phyloP scores from a whole-genome alignment of 2,329 filamentous ascomycete genomes.

The Clarireedia homoeocarpa region DNA sequence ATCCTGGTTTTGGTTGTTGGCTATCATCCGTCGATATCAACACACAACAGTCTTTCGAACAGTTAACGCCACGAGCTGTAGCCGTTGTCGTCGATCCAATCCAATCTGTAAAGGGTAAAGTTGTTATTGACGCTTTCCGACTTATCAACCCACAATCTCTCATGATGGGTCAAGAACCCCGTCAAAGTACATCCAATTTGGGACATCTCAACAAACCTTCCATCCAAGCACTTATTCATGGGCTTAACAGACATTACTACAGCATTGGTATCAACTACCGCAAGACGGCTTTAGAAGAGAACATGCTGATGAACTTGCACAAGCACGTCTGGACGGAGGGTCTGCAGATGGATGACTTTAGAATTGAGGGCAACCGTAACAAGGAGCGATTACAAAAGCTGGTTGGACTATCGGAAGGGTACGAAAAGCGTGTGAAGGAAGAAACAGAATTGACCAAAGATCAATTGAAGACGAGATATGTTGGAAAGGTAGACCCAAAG shows the following conservation, averaged over 20 bases:
- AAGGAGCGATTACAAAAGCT: constrained; percentile 82
- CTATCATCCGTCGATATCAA: constrained; percentile 98
- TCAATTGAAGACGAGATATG: constrained; percentile 96
- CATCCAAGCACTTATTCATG: constrained; percentile 98
- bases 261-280: constrained; percentile 97
- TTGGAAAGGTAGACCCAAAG: constrained; percentile 98
- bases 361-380: constrained; percentile 73
- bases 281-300: constrained; percentile 95
- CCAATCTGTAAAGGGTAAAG: constrained; percentile 98
- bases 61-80: constrained; percentile 91
- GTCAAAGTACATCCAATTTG: constrained; percentile 95
- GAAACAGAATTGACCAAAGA: constrained; percentile 96
- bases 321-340: constrained; percentile 99
- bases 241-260: constrained; percentile 97
- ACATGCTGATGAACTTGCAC: constrained; percentile 99
- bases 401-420: constrained; percentile 85
- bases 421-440: constrained; percentile 98
- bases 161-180: constrained; percentile 95
- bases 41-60: constrained; percentile 99
- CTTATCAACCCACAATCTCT: constrained; percentile 96
- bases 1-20: constrained; percentile 99
- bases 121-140: constrained; percentile 98
- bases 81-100: constrained; percentile 98
- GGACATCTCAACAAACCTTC: constrained; percentile 98
- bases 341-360: constrained; percentile 93